phyloP scores from a whole-genome alignment of 2,329 filamentous ascomycete genomes.

The Metarhizium anisopliae region DNA sequence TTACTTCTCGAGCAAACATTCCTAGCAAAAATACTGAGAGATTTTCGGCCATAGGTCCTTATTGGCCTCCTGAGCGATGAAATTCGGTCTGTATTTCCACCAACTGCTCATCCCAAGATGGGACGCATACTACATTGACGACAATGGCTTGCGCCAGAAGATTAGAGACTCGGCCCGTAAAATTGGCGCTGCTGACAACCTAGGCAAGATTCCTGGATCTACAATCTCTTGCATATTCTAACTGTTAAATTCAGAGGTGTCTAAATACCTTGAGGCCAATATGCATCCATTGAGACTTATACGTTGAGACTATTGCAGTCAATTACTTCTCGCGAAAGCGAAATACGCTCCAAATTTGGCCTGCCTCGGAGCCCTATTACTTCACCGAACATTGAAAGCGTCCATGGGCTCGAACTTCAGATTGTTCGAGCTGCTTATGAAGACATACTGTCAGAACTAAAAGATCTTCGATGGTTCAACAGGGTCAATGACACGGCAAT shows the following conservation, averaged over 20 bases:
- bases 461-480: too few relatives aligned
- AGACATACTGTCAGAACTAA: too few relatives aligned
- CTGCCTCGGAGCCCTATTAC: neutral
- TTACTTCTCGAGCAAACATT: conserved; percentile 12
- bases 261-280: neutral
- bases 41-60: neutral
- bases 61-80: too few relatives aligned
- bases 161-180: conserved; percentile 7
- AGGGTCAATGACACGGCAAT: too few relatives aligned
- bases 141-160: conserved; percentile 16
- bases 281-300: neutral
- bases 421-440: neutral
- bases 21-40: conserved; percentile 18
- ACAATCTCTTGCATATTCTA: neutral
- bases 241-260: neutral
- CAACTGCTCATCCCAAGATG: too few relatives aligned
- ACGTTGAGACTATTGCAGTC: neutral
- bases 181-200: neutral
- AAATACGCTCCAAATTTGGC: conserved; percentile 1
- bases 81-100: too few relatives aligned
- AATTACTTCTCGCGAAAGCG: neutral
- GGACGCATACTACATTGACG: conserved; percentile 15
- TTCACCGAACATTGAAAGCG: neutral
- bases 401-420: neutral
- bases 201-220: neutral